Base-by-base conservation (phyloP, 345 rosid genomes). In the Eucalyptus brandiana region DNA sequence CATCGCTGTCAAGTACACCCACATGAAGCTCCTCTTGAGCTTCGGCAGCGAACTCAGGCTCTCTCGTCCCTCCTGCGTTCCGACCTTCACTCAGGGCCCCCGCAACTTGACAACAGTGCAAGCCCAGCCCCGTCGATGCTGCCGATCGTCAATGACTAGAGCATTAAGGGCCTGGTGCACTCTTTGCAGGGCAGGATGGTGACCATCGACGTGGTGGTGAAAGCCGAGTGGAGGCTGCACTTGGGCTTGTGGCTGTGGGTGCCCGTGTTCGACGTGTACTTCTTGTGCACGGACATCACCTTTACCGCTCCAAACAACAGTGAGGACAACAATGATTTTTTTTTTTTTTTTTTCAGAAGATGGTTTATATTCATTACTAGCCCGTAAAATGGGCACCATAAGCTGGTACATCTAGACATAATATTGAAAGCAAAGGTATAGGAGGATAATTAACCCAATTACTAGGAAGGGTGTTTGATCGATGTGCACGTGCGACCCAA, bases 1-100 rank as follows among this genome's bases (percentile, higher is more conserved):
- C 42, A 67, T 67, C 12, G 2, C 80, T 0, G 2, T 67, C 80
- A 17, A 67, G 0, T 0, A 67, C 23, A 16, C 80, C 7, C 3
- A 17, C 80, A 67, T 67, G 42, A 67, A 67, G 80, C 80, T 67
- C 23, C 23, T 16, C 42, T 9, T 9, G 42, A 32, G 80, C 4
- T 67, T 67, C 12, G 1, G 23, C 0, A 12, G 80, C 12, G 6
- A 32, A 4, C 2, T 67, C 42, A 8, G 0, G 0, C 42, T 32
- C 42, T 67, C 42, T 67, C 24, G 24, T 32, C 80, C 80, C 42
- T 32, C 80, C 42, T 24, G 1, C 80, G 17, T 17, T 4, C 0
- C 13, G 4, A 11, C 80, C 2, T 67, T 67, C 42, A 32, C 80
- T 69, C 42, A 69, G 6, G 76, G 80, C 12, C 42, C 80, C 12